These are phyloP conservation scores for Neopestalotiopsis sp. DNA, from an alignment of 2,329 filamentous ascomycete genomes.

Conservation along the genomic window DNA sequence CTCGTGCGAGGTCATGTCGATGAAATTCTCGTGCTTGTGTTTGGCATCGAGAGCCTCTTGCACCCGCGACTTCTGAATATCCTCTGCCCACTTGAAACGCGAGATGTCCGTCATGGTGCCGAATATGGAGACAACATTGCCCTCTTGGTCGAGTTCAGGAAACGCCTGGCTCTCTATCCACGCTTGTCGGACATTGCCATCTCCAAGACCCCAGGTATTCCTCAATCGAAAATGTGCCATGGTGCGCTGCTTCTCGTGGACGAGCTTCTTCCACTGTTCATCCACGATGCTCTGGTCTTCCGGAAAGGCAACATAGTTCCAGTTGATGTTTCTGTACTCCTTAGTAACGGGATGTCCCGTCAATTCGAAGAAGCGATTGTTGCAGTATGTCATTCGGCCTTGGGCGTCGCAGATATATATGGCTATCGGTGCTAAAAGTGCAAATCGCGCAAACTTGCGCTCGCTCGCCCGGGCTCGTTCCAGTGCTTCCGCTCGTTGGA, in stretches of 20 bases:
- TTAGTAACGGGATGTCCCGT: constrained; percentile 65
- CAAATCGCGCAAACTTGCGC: constrained; percentile 82
- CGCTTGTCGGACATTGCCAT: constrained; percentile 63
- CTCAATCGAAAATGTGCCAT: constrained; percentile 79
- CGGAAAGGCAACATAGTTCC: constrained; percentile 73
- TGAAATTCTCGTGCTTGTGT: constrained; percentile 72
- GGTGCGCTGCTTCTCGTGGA: constrained; percentile 65
- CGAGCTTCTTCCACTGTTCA: constrained; percentile 65
- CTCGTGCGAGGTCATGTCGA: constrained; percentile 76
- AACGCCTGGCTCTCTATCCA: constrained; percentile 81
- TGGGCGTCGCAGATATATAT: constrained; percentile 80
- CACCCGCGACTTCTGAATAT: constrained; percentile 76
- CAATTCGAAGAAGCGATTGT: constrained; percentile 79
- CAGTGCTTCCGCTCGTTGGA: constrained; percentile 19
- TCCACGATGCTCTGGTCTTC: constrained; percentile 67
- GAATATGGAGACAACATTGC: constrained; percentile 74
- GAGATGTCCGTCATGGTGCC: constrained; percentile 86
- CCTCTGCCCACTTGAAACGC: constrained; percentile 83
- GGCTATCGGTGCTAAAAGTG: constrained; percentile 81
- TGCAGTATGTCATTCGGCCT: constrained; percentile 78
- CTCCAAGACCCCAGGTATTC: constrained; percentile 65
- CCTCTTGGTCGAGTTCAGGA: constrained; percentile 69
- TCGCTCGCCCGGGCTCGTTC: constrained; percentile 69
- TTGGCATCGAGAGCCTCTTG: constrained; percentile 84
- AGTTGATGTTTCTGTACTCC: constrained; percentile 62